Evolutionary conservation across 2,329 filamentous ascomycete species (phyloP), one percentile per base, ranked within the genome.

Genomic region (Fusarium sp.): DNA sequence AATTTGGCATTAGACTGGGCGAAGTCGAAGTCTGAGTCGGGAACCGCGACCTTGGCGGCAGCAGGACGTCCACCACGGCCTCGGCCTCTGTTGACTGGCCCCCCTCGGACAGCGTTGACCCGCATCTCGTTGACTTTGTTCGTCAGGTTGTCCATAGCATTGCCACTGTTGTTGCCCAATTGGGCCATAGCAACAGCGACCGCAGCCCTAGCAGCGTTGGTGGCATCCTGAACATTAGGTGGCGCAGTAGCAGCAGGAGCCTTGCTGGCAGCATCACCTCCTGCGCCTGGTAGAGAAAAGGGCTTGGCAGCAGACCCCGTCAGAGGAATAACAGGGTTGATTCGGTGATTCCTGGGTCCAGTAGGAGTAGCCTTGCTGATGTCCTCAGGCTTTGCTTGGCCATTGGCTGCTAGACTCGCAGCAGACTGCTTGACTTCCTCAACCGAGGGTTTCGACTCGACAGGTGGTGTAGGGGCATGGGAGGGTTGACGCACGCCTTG

Each of bases 21-120:
- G 79, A 99, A 99, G 79, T 99, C 96, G 78, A 95, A 99, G 80
- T 98, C 96, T 4, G 94, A 91, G 54, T 93, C 90, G 0, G 96
- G 96, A 6, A 99, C 94, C 60, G 98, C 95, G 38, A 98, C 90
- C 84, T 94, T 96, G 76, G 88, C 85, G 55, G 87, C 70, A 41
- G 73, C 72, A 30, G 81, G 82, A 41, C 86, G 84, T 20, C 85
- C 85, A 17, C 86, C 86, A 60, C 87, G 85, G 3, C 85, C 85
- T 65, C 87, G 85, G 30, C 85, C 85, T 54, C 89, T 87, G 47
- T 87, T 83, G 28, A 83, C 81, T n/a, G 87, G 81, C 14, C 86
- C 85, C 26, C 85, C 84, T 52, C 85, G 83, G 12, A 85, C 84
- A 39, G 72, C 72, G 24, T 90, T 90, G 8, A 91, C 84, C 66